phyloP scores from a whole-genome alignment of 805 yeast species.

The Suhomyces tanzawaensis region DNA sequence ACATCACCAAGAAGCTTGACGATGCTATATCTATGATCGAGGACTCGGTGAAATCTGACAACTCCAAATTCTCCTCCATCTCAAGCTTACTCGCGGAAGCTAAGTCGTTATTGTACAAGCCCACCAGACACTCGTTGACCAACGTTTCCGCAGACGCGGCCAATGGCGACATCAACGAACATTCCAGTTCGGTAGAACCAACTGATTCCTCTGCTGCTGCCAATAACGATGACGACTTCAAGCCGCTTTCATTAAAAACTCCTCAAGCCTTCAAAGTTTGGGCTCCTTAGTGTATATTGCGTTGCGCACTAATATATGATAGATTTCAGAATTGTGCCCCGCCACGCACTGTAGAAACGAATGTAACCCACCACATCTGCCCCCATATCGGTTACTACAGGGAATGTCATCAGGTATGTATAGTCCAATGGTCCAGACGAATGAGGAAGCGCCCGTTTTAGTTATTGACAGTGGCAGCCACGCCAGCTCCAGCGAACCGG shows the following conservation, averaged over 20 bases:
- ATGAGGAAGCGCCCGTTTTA: background rate
- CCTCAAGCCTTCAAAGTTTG: conserved; percentile 45
- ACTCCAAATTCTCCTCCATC: conserved; percentile 7
- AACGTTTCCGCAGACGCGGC: conserved; percentile 11
- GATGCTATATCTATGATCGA: conserved; percentile 25
- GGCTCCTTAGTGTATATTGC: conserved; percentile 40
- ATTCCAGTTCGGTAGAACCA: conserved; percentile 8
- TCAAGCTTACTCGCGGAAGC: conserved; percentile 28
- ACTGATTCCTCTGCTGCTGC: conserved; percentile 9
- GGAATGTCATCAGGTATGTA: too few species aligned
- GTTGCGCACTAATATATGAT: background rate
- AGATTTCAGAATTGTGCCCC: too few species aligned
- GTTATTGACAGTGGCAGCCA: too few species aligned
- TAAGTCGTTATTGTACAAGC: conserved; percentile 33
- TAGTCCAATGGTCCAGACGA: too few species aligned
- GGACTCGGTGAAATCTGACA: conserved; percentile 5
- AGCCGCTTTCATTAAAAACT: conserved; percentile 39
- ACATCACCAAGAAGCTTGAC: conserved; percentile 47
- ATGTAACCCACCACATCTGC: too few species aligned
- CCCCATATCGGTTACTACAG: too few species aligned
- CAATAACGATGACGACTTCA: conserved; percentile 16
- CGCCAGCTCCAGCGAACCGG: background rate
- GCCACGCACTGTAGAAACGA: too few species aligned
- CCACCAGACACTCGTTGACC: conserved; percentile 25
- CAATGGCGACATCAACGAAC: conserved; percentile 7